A percentile compares a stretch with the other conserved stretches of the same genome.
These are phyloP conservation scores for Colletotrichum musicola DNA, from an alignment of 2,329 filamentous ascomycete species.

Conservation along the genomic window DNA sequence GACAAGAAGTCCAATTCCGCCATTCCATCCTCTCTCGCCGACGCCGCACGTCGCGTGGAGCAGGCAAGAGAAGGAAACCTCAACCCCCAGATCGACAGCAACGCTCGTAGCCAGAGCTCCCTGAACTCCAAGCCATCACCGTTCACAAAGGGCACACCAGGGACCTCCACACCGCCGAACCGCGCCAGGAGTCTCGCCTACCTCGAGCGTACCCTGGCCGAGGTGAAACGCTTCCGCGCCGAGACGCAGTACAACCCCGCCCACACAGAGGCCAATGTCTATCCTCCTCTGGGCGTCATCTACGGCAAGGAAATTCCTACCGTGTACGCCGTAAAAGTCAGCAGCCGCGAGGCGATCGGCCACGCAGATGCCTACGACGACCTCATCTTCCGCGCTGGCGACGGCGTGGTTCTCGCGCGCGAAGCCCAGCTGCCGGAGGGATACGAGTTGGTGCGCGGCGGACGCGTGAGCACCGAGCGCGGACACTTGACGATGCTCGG, in stretches of 20 bases:
- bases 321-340: constrained; percentile 83
- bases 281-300: constrained; percentile 85
- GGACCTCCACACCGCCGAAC: constrained; percentile 59
- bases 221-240: constrained; percentile 80
- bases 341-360: constrained; percentile 78
- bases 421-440: constrained; percentile 88
- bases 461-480: constrained; percentile 82
- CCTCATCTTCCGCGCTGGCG: constrained; percentile 86
- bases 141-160: constrained; percentile 42
- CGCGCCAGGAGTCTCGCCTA: constrained; percentile 70
- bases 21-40: constrained; percentile 40
- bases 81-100: constrained; percentile 61
- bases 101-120: constrained; percentile 40
- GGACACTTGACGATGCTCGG: constrained; percentile 91
- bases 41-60: constrained; percentile 47
- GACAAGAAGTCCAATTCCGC: constrained; percentile 47
- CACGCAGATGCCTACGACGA: constrained; percentile 86
- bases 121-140: constrained; percentile 30
- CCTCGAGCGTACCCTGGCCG: constrained; percentile 78
- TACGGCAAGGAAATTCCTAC: constrained; percentile 91
- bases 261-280: constrained; percentile 75
- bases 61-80: constrained; percentile 53
- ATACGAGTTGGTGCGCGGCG: constrained; percentile 79
- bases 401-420: constrained; percentile 88
- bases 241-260: constrained; percentile 74